Evolutionary conservation across 495 filamentous ascomycete species (phyloP), one percentile per base, ranked within the genome.

Genomic region (Xanthoparmelia taractica): DNA sequence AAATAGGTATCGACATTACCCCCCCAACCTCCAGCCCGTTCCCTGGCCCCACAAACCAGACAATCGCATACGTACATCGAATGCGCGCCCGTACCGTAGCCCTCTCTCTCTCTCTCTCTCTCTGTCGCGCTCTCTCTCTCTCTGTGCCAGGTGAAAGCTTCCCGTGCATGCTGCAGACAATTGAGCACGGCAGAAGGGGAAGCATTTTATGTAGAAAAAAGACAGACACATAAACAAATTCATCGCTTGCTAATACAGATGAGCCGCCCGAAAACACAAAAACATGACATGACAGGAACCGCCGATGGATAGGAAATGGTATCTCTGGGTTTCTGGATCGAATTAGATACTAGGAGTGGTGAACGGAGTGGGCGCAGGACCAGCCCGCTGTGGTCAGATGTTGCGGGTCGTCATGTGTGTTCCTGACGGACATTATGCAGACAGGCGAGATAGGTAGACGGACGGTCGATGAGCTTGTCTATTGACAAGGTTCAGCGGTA

Each of bases 201-300:
- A 59, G 41, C 11, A 48, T 45, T 60, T 12, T 60, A 65, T 62
- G 50, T 38, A 62, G 57, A 59, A 57, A 62, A 7, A n/a, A n/a
- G n/a, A n/a, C n/a, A n/a, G n/a, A n/a, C n/a, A 5, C 34, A 36
- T 5, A 54, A 29, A 48, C 2, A 50, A 0, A 2, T 4, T 45
- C 37, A 62, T 62, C 50, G 60, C 60, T 62, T 37, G 60, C 60
- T 61, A 40, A n/a, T 27, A 61, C 18, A n/a, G n/a, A n/a, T n/a
- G n/a, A n/a, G n/a, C n/a, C n/a, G n/a, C n/a, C n/a, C n/a, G n/a
- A n/a, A n/a, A n/a, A n/a, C n/a, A n/a, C n/a, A n/a, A n/a, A n/a
- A n/a, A n/a, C n/a, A n/a, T n/a, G n/a, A n/a, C n/a, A n/a, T n/a
- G n/a, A n/a, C n/a, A 45, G 36, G 43, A 25, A 11, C 37, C 60